Base-by-base conservation (phyloP, 1,284 basidiomycete genomes). In the Puccinia triticina region DNA sequence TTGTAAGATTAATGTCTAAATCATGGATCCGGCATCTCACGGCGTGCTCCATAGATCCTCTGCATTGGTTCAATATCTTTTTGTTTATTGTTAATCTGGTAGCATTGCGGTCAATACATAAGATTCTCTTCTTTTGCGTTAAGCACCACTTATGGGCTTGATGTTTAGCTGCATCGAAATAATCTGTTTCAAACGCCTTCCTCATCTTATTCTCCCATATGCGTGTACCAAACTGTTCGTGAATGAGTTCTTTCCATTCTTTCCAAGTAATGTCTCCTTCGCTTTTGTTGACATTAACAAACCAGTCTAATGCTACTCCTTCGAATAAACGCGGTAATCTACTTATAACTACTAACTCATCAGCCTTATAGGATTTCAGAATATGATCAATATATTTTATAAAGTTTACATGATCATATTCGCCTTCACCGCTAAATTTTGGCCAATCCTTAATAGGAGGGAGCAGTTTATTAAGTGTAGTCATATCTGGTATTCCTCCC, bases 221-320 rank as follows among this genome's bases (percentile, higher is more conserved):
- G 26, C 46, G 50, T 2, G 69, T 72, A 23, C 69, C 69, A 72
- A 50, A 72, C 29, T 72, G 69, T 14, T 21, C 40, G 1, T 29
- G 8, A 18, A 72, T 72, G 12, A 53, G 40, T 29, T 50, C 26
- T 32, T 72, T 72, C 69, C 69, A 72, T 8, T n/a, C 32, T 0
- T 29, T 34, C 69, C 43, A 72, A 43, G 5, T 2, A 16, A 50
- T n/a, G 0, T 18, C 1, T 0, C 69, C 69, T 12, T 50, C 26
- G 2, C 29, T 23, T 10, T 50, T 26, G 50, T 53, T 4, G 50
- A 50, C 53, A 2, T 23, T 50, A 7, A 50, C 11, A 72, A 72
- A 72, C 69, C 69, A 72, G 18, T 72, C 69, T 16, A 48, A 10
- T 3, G 69, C 69, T 32, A 72, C 69, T 2, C 46, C 69, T 29